Evolutionary conservation across 257 asterid genomes (phyloP), one percentile per base, ranked within the genome.

Genomic region (Mentha longifolia): DNA sequence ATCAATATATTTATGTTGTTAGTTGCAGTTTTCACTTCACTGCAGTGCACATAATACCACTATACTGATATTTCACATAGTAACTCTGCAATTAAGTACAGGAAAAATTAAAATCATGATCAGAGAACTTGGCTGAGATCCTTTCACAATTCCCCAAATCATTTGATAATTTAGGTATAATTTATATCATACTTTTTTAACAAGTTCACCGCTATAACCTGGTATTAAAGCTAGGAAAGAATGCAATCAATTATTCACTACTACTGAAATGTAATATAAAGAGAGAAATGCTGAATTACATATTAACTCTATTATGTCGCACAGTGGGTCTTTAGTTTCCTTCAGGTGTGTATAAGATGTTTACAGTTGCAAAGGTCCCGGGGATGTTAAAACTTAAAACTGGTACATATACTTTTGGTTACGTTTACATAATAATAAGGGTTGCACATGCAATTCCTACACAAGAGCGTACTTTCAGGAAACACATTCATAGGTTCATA

Each of bases 1-100:
- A 72, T 39, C 58, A 15, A 58, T 41, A 31, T 39, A 37, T 73
- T 45, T 35, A 54, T 41, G 22, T 41, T 7, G 17, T 30, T 59
- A 46, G 35, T 17, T 68, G 66, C 79, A 63, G 50, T 67, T 39
- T 72, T 61, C 67, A 37, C 22, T 55, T 54, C 60, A 57, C 43
- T 50, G 9, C 72, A 61, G n/a, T 41, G 57, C 63, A 70, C 61
- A 60, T 70, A 46, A 39, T 33, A 45, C 41, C 50, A 57, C 28
- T 17, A 31, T 60, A 46, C 54, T 33, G 39, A 42, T 37, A 30
- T 57, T 71, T 46, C 11, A 16, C 61, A 15, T 7, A n/a, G 17
- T 16, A 62, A 43, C 7, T 67, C 33, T 10, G 47, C 45, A 13
- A 47, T 37, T 55, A 55, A 46, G 70, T 17, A 17, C n/a, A n/a